Evolutionary conservation across 371 early-diverging fungal genomes (phyloP).

Genomic region (Rhizomucor pusillus): DNA sequence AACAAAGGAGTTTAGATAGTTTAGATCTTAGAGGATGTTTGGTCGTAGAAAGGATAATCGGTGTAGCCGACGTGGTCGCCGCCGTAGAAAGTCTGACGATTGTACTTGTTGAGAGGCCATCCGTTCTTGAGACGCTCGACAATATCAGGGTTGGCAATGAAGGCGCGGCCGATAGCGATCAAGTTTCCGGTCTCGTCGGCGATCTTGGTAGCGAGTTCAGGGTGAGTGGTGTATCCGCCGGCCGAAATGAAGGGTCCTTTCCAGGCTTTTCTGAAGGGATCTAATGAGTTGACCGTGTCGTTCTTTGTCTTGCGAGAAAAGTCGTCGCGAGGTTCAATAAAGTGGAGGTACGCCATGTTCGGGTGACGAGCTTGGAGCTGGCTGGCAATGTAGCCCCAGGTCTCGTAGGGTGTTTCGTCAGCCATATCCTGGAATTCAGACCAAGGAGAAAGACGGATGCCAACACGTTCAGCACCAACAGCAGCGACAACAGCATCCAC

Average conservation of each 20-base stretch:
- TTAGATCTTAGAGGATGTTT: too few species aligned
- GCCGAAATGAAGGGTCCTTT: constrained; percentile 28
- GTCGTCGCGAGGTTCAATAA: constrained; percentile 29
- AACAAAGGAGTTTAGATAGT: too few species aligned
- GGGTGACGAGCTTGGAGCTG: constrained; percentile 21
- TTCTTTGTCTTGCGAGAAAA: constrained; percentile 5
- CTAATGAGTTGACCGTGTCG: constrained; percentile 10
- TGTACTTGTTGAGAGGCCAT: constrained; percentile 21
- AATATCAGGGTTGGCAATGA: constrained; percentile 39
- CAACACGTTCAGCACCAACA: constrained; percentile 13
- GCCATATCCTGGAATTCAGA: constrained; percentile 20
- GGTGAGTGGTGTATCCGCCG: constrained; percentile 21
- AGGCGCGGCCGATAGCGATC: constrained; percentile 31
- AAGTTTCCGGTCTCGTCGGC: constrained; percentile 23
- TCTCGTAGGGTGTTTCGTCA: constrained; percentile 32
- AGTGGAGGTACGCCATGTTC: constrained; percentile 30
- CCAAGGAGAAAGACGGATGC: constrained; percentile 23
- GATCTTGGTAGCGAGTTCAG: constrained; percentile 12
- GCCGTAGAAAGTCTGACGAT: constrained; percentile 23
- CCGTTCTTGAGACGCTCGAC: constrained; percentile 21
- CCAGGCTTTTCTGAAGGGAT: constrained; percentile 31
- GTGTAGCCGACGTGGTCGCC: constrained; percentile 18
- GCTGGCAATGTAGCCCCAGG: constrained; percentile 24
- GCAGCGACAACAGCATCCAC: constrained; percentile 27
- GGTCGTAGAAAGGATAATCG: constrained; percentile 30